Evolutionary conservation across 1,284 basidiomycete genomes (phyloP), one percentile per base, ranked within the genome.

Genomic region (Sphaerobolus stellatus): DNA sequence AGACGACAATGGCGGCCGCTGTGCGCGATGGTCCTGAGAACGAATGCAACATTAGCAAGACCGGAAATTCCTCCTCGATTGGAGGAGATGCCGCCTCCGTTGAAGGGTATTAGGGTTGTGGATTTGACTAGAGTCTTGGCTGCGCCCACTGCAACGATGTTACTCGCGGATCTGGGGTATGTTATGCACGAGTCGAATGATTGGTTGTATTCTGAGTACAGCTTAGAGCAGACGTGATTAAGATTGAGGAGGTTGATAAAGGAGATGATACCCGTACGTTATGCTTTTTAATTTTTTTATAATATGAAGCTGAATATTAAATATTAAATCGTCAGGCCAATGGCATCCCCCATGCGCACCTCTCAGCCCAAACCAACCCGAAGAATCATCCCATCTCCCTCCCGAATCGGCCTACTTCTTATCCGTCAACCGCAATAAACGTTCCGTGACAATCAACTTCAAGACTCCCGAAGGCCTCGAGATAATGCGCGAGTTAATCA

Each of bases 391-490:
- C 6, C 83, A 93, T 64, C 77, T 94, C 0, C 93, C 94, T 4
- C 83, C 92, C 8, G 94, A 98, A 69, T 92, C 91, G 3, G 92
- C 95, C 0, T 98, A 98, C 70, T 98, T 97, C 66, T 80, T 98
- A 14, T 81, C 87, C 2, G 86, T 83, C 1, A 98, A 98, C 69
- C 78, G 95, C 50, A 94, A 93, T 74, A 96, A 96, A 31, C 81
- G 89, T 44, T 92, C 91, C 4, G 79, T 97, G 49, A 94, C 92
- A 2, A 77, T 92, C 18, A 92, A 98, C 69, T 86, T 98, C 71
- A 98, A 97, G 70, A 73, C 75, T 1, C 72, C 80, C 1, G 81
- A 87, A 58, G 94, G 94, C 0, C 77, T 89, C n/a, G 83, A 87
- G 58, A 86, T 98, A 45, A 64, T 95, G 6, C 81, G 82, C 56